These are phyloP conservation scores for Lachnellula cervina DNA, from an alignment of 2,329 filamentous ascomycete species.

Conservation along the genomic window DNA sequence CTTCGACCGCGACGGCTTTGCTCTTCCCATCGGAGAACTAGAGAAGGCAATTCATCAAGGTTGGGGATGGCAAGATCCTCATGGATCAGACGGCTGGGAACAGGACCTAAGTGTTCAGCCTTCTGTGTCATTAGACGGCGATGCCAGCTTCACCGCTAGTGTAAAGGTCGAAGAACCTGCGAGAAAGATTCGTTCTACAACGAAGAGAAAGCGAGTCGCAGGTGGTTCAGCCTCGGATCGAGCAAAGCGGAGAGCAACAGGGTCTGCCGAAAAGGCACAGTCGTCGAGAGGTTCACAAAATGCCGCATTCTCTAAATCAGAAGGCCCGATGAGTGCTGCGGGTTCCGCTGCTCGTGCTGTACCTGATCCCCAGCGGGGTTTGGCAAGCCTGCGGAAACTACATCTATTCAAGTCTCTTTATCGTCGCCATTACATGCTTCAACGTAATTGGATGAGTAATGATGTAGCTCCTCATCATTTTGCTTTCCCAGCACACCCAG, in stretches of 20 bases:
- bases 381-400: constrained; percentile 73
- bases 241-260: constrained; percentile 28
- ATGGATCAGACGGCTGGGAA: constrained; percentile 70
- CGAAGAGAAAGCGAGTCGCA: constrained; percentile 30
- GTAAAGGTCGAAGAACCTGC: constrained; percentile 17
- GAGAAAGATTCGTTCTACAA: constrained; percentile 23
- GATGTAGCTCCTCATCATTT: constrained; percentile 83
- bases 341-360: constrained; percentile 78
- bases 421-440: constrained; percentile 85
- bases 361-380: constrained; percentile 73
- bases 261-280: constrained; percentile 23
- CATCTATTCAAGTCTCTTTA: constrained; percentile 97
- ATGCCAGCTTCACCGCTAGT: constrained; percentile 32
- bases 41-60: constrained; percentile 82
- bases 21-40: constrained; percentile 74
- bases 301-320: constrained; percentile 43
- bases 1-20: constrained; percentile 78
- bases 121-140: constrained; percentile 47
- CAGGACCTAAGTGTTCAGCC: constrained; percentile 63
- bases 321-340: constrained; percentile 82
- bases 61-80: constrained; percentile 95
- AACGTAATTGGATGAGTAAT: constrained; percentile 86
- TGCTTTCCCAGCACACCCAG: constrained; percentile 91
- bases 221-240: constrained; percentile 21
- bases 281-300: constrained; percentile 19